Conservation (phyloP, 306 rosid genomes). For the Astragalus membranaceus region DNA sequence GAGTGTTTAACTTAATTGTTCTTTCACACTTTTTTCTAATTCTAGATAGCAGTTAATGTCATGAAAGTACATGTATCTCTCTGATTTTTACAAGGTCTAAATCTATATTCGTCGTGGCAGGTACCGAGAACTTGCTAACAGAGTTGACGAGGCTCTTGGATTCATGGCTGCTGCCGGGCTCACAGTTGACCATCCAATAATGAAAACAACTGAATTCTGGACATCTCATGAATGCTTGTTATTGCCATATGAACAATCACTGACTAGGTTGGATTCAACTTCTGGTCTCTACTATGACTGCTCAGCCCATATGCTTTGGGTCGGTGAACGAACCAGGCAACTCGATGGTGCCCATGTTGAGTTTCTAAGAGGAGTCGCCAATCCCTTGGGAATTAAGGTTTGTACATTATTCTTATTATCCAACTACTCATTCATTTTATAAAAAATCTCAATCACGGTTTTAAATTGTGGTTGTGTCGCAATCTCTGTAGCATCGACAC, state of each 20-base stretch:
- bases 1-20: background rate
- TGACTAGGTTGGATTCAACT: constrained; percentile 94
- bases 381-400: constrained; percentile 97
- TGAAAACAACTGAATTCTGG: constrained; percentile 97
- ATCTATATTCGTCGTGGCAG: constrained; percentile 41
- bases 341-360: constrained; percentile 97
- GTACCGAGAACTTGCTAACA: constrained; percentile 89
- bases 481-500: too few relatives aligned
- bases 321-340: constrained; percentile 90
- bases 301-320: constrained; percentile 98
- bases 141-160: constrained; percentile 99
- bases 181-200: constrained; percentile 89
- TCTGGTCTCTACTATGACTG: constrained; percentile 92
- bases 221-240: constrained; percentile 95
- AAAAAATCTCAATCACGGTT: too few relatives aligned
- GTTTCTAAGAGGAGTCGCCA: constrained; percentile 90
- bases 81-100: background rate
- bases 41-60: background rate
- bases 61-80: too few relatives aligned
- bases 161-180: constrained; percentile 99
- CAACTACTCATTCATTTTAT: background rate
- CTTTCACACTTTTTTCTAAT: background rate
- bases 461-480: too few relatives aligned
- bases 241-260: constrained; percentile 92
- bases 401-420: constrained; percentile 12